phyloP scores from a whole-genome alignment of 257 asterid species.

The Jacaranda copaia region DNA sequence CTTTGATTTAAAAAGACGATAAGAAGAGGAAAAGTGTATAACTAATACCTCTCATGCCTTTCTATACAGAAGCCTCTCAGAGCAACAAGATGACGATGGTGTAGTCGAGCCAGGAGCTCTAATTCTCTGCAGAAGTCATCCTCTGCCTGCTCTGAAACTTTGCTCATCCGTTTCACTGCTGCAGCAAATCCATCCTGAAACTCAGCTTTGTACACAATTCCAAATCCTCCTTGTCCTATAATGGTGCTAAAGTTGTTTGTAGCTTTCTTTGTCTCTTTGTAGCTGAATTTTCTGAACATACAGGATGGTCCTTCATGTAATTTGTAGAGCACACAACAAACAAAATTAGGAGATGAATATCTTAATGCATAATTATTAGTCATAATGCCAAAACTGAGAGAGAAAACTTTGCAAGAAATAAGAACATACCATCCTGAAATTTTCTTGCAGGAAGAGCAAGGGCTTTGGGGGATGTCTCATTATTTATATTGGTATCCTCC shows the following conservation, averaged over 20 bases:
- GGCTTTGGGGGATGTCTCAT: conserved; percentile 53
- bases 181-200: conserved; percentile 68
- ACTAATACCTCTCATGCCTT: conserved; percentile 73
- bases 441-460: conserved; percentile 59
- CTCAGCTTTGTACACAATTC: conserved; percentile 85
- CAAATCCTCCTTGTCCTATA: conserved; percentile 96
- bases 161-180: conserved; percentile 94
- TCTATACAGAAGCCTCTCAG: conserved; percentile 85
- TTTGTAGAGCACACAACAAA: conserved; percentile 31
- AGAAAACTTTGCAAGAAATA: conserved; percentile 21
- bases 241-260: conserved; percentile 74
- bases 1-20: background rate
- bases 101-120: conserved; percentile 92
- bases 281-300: conserved; percentile 87
- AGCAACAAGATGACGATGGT: conserved; percentile 96
- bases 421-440: conserved; percentile 70
- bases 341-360: conserved; percentile 25
- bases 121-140: conserved; percentile 89
- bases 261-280: conserved; percentile 86
- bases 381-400: conserved; percentile 26
- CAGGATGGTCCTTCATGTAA: conserved; percentile 69
- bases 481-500: conserved; percentile 50
- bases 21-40: background rate
- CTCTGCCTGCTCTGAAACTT: conserved; percentile 87
- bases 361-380: background rate